A percentile compares a stretch with the other conserved stretches of the same genome.
phyloP scores from a whole-genome alignment of 1,284 basidiomycete species.

The Pseudozyma thailandica region DNA sequence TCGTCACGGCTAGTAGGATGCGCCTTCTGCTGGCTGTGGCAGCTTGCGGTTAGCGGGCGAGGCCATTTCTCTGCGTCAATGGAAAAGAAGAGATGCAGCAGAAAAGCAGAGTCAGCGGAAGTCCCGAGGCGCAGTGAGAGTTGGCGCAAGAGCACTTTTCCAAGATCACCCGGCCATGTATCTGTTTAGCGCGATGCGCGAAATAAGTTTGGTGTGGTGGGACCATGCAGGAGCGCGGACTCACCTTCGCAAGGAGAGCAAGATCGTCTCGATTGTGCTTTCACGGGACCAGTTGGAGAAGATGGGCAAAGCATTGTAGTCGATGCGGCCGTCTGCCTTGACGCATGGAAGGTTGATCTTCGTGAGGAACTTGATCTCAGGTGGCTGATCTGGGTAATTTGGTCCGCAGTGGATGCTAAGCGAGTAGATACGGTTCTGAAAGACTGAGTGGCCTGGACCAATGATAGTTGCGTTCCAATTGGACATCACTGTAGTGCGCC shows the following conservation, averaged over 20 bases:
- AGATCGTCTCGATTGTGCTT: conserved; percentile 66
- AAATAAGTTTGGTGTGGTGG: conserved; percentile 8
- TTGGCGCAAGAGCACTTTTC: neutral
- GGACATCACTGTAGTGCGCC: conserved; percentile 75
- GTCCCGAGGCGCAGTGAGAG: conserved; percentile 3
- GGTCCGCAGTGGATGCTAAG: conserved; percentile 88
- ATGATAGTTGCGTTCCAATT: conserved; percentile 99
- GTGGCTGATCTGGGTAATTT: conserved; percentile 82
- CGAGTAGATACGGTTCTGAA: conserved; percentile 98
- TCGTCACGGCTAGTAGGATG: conserved; percentile 44
- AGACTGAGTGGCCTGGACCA: conserved; percentile 90
- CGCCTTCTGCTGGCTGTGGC: conserved; percentile 90
- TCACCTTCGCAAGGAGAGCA: conserved; percentile 64
- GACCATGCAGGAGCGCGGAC: conserved; percentile 35
- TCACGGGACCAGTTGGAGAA: conserved; percentile 63
- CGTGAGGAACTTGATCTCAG: conserved; percentile 84
- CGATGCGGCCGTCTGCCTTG: conserved; percentile 75
- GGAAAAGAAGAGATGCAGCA: neutral
- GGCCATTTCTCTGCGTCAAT: conserved; percentile 85
- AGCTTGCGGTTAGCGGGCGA: conserved; percentile 89
- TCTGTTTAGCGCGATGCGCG: conserved; percentile 7
- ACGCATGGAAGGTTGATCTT: conserved; percentile 97
- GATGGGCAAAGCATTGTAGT: conserved; percentile 55
- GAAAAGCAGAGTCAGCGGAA: neutral
- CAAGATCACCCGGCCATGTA: conserved; percentile 2